A percentile compares a stretch with the other conserved stretches of the same genome.
Conservation (phyloP, 495 filamentous ascomycete species). For the Talaromyces adpressus region DNA sequence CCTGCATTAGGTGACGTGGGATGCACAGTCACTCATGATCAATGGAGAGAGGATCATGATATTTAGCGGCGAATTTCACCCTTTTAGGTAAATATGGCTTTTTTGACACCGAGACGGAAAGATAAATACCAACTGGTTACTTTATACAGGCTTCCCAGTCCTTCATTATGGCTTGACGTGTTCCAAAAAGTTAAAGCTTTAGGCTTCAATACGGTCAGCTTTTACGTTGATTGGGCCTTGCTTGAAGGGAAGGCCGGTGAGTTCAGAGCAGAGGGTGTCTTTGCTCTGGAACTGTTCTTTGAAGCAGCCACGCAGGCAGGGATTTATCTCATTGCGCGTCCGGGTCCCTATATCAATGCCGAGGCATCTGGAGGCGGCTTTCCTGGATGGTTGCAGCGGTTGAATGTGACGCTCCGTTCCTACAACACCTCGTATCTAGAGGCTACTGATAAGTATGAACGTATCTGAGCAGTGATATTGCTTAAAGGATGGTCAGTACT, state of each 20-base stretch:
- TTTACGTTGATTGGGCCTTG: slow-evolving; percentile 71
- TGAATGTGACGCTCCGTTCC: slow-evolving; percentile 57
- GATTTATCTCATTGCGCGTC: slow-evolving; percentile 67
- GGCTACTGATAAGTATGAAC: slow-evolving; percentile 51
- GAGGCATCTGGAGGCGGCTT: slow-evolving; percentile 57
- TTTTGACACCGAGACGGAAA: background rate
- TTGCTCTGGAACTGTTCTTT: slow-evolving; percentile 63
- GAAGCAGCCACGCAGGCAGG: slow-evolving; percentile 59
- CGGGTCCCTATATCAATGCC: slow-evolving; percentile 63
- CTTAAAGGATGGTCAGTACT: slow-evolving; percentile 31
- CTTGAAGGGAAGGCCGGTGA: slow-evolving; percentile 63
- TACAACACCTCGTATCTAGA: slow-evolving; percentile 49
- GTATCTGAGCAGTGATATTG: background rate
- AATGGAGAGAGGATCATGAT: slow-evolving; percentile 64
- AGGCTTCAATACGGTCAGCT: slow-evolving; percentile 65
- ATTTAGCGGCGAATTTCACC: slow-evolving; percentile 69
- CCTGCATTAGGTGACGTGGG: slow-evolving; percentile 54
- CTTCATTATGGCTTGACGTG: slow-evolving; percentile 63
- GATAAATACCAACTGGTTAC: background rate
- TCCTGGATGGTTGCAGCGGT: slow-evolving; percentile 58
- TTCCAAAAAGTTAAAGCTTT: slow-evolving; percentile 74
- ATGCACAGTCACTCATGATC: slow-evolving; percentile 66
- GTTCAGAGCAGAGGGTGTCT: slow-evolving; percentile 61
- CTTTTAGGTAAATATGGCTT: slow-evolving; percentile 40
- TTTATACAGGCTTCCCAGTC: slow-evolving; percentile 55